Evolutionary conservation across 164 flowering plant genomes (phyloP).

Genomic region (Buxus sempervirens): DNA sequence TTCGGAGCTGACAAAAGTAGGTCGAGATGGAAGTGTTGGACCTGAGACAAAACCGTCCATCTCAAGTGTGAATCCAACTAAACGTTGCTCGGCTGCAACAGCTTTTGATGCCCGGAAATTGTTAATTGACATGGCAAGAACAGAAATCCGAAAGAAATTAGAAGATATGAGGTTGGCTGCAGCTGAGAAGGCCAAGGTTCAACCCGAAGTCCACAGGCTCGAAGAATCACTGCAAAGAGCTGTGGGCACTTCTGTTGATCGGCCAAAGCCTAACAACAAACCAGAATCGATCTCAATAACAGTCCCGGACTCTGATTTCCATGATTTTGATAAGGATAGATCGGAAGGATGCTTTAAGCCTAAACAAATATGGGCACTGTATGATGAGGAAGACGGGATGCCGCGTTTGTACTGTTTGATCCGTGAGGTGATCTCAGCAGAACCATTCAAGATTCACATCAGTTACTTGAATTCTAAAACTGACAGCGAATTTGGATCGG

Average conservation of each 20-base stretch:
- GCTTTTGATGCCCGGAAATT: constrained; percentile 65
- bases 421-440: constrained; percentile 62
- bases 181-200: constrained; percentile 21
- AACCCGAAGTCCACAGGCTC: constrained; percentile 18
- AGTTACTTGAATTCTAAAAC: constrained; percentile 68
- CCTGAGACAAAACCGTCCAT: constrained; percentile 20
- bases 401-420: constrained; percentile 84
- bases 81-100: constrained; percentile 39
- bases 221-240: constrained; percentile 17
- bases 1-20: constrained; percentile 27
- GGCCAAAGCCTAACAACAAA: constrained; percentile 21
- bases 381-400: constrained; percentile 97
- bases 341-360: constrained; percentile 77
- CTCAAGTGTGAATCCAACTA: constrained; percentile 26
- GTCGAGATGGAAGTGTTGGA: constrained; percentile 29
- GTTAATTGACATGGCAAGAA: constrained; percentile 68
- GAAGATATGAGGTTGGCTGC: constrained; percentile 48
- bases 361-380: constrained; percentile 92
- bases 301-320: constrained; percentile 88
- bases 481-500: constrained; percentile 58
- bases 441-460: constrained; percentile 73
- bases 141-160: constrained; percentile 59
- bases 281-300: constrained; percentile 39
- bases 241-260: constrained; percentile 6
- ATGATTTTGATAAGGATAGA: constrained; percentile 83